Evolutionary conservation across 2,329 filamentous ascomycete species (phyloP).

Genomic region (Colletotrichum sidae): DNA sequence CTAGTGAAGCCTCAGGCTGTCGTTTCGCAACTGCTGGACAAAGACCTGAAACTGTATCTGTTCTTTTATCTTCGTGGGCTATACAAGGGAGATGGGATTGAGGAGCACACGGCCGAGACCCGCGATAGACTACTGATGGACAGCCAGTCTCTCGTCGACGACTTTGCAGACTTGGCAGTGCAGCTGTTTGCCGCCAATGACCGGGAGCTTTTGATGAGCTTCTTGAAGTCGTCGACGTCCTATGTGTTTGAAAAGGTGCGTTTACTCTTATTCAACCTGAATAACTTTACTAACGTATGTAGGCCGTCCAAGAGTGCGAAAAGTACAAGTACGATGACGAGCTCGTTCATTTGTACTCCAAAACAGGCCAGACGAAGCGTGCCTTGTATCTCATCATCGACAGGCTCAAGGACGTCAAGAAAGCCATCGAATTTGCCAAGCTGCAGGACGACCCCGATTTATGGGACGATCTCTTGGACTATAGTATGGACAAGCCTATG

Average conservation of each 20-base stretch:
- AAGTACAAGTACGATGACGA: conserved; percentile 85
- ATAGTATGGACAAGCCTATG: conserved; percentile 96
- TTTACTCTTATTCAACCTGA: neutral
- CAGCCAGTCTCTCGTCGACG: conserved; percentile 79
- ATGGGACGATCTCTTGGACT: conserved; percentile 94
- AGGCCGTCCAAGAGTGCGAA: conserved; percentile 84
- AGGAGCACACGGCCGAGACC: conserved; percentile 64
- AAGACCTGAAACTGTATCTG: conserved; percentile 78
- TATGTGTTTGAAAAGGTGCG: conserved; percentile 85
- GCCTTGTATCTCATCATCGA: conserved; percentile 95
- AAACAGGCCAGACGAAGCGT: conserved; percentile 92
- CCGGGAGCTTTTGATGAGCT: conserved; percentile 83
- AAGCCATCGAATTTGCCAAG: conserved; percentile 94
- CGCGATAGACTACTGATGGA: conserved; percentile 69
- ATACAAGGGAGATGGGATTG: conserved; percentile 80
- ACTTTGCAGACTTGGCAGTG: conserved; percentile 88
- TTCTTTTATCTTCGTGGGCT: conserved; percentile 92
- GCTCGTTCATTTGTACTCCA: conserved; percentile 94
- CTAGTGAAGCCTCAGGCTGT: conserved; percentile 84
- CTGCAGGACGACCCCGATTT: conserved; percentile 91
- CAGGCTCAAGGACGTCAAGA: conserved; percentile 88
- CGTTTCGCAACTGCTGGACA: conserved; percentile 78
- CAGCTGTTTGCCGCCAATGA: conserved; percentile 89
- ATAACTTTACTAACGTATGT: conserved; percentile 22
- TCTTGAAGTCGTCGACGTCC: conserved; percentile 84